Base-by-base conservation (phyloP, 805 yeast genomes). In the Starmerella ratchasimensis region DNA sequence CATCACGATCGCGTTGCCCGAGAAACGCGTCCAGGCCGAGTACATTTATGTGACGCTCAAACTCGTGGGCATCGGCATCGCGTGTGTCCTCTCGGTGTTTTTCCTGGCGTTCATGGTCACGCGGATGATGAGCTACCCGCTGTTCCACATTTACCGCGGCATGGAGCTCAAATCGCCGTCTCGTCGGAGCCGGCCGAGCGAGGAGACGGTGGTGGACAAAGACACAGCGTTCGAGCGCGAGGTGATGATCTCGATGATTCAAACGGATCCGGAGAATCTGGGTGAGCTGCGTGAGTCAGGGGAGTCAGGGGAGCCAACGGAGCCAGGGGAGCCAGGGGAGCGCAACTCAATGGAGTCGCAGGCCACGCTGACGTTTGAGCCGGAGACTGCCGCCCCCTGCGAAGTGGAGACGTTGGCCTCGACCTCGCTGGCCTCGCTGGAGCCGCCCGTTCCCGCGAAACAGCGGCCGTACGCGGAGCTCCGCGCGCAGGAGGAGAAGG, bases 101-200 rank as follows among this genome's bases (percentile, higher is more conserved):
- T 28, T 43, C 11, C 16, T 41, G 10, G 44, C 46, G 6, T 37
- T 44, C 5, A 39, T 49, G 2, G 29, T 44, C 2, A 45, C 50
- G 5, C 34, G 51, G 11, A 23, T 36, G 21, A 46, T 41, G 24
- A 47, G 51, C 3, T 8, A 29, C 8, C 49, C 54, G 3, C 21
- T 48, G 14, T 34, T 39, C 25, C 34, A 39, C 20, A 48, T 50
- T 9, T 48, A 48, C 35, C 23, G 41, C 6, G 46, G 44, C 11
- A 45, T 50, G 49, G 46, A 38, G 15, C 31, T 45, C 1, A 13
- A 33, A 18, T 28, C 42, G 4, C n/a, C 26, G 32, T 3, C 21
- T 19, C 15, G 25, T 19, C 28, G n/a, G 22, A 3, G 9, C 13
- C 6, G 35, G 15, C 21, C 21, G 24, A 8, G 30, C 31, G 18